Evolutionary conservation across 108 stramenopile species (phyloP), one percentile per base, ranked within the genome.

Genomic region (Skeletonema costatum): DNA sequence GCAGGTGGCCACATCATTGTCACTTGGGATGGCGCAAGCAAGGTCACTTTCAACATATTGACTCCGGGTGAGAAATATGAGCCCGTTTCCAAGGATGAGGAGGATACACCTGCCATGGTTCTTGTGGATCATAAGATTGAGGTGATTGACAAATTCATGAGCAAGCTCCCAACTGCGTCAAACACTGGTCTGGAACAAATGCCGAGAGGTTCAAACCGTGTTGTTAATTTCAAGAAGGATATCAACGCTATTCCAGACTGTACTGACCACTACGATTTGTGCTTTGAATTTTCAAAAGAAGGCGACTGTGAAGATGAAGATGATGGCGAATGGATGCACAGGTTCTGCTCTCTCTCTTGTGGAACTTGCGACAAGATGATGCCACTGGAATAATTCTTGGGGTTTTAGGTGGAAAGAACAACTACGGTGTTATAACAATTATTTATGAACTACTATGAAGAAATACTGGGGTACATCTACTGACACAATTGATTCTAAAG

Each of bases 21-120:
- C 6, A 65, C 87, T 10, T 90, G 87, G 87, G 87, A 90, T 75
- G 89, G 89, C 33, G 36, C 41, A 6, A 14, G 14, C 12, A 85
- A 80, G 59, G 44, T 90, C 32, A 82, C 85, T 46, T 48, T 88
- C n/a, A 90, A 90, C 64, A 38, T 87, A 4, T 90, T 85, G 71
- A 66, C 76, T 19, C 65, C 44, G 16, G 67, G 69, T 48, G 85
- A 89, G 35, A 32, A 14, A 33, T 56, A 56, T 25, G 53, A 56
- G 21, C 53, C 53, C 9, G 5, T 25, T 29, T 10, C 53, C 3
- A 56, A 2, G 4, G 25, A 21, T 21, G 53, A 2, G 4, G 25
- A 21, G 1, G 53, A 56, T 21, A 9, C 25, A n/a, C 53, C 53
- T 56, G 53, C 29, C 25, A 56, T 56, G 53, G 53, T 56, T 25